phyloP scores from a whole-genome alignment of 1,284 basidiomycete species.

The Inonotus obliquus region DNA sequence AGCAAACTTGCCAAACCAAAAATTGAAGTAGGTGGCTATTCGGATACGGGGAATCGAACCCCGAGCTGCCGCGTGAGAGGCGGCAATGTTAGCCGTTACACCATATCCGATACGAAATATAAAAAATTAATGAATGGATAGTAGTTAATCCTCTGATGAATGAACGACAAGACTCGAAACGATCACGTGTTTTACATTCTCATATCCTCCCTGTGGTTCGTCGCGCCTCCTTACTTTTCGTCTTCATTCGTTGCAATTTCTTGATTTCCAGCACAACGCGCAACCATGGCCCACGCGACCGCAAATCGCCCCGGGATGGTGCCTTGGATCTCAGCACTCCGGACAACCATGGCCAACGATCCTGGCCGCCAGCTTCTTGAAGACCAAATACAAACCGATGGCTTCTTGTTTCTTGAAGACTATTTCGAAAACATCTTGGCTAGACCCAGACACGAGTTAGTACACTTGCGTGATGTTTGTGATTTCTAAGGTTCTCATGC shows the following conservation, averaged over 20 bases:
- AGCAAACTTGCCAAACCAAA: no score
- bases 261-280: neutral
- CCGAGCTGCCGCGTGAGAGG: constrained; percentile 72
- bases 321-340: constrained; percentile 63
- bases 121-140: no score
- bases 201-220: constrained; percentile 2
- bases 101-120: constrained; percentile 45
- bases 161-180: no score
- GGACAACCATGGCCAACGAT: constrained; percentile 65
- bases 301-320: constrained; percentile 27
- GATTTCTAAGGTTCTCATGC: neutral
- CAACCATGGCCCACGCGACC: constrained; percentile 2
- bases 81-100: constrained; percentile 72
- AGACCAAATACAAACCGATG: constrained; percentile 67
- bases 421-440: constrained; percentile 69
- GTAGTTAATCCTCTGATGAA: no score
- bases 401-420: constrained; percentile 72
- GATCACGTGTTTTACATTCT: constrained; percentile 10
- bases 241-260: constrained; percentile 1
- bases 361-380: constrained; percentile 63
- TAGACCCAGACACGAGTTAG: constrained; percentile 61
- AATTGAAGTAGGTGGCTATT: no score
- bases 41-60: constrained; percentile 75
- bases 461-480: neutral
- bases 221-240: neutral